Base-by-base conservation (phyloP, 768 basidiomycete genomes). In the Rhodotorula toruloides region DNA sequence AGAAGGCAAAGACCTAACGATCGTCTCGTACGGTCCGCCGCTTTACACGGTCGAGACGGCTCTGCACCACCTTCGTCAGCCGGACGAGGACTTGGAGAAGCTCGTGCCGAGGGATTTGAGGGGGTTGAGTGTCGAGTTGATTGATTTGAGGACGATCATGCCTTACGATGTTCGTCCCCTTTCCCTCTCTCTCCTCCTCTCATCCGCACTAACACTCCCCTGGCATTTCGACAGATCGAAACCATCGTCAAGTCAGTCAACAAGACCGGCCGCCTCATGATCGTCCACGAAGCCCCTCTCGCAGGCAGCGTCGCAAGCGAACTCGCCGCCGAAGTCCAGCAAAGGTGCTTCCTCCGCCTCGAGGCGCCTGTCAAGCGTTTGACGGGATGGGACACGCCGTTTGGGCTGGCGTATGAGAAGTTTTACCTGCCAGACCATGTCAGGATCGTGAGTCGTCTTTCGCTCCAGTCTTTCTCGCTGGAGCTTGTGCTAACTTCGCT, bases 11-110 rank as follows among this genome's bases (percentile, higher is more conserved):
- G 92, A 96, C 75, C 80, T 96, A n/a, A 97, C 93, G 2, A 78
- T 96, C 34, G 80, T 96, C 27, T 85, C 91, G 12, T 97, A 90
- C 85, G 92, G 92, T n/a, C 92, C 91, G 21, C 90, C 92, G 2
- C 78, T 96, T 40, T 94, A 90, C 78, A 86, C 89, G 72, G 91
- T 90, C 76, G 89, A 91, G 80, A 81, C 84, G 25, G 92, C 93
- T 0, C 78, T 96, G 21, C 83, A 85, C 71, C 81, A 92, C 74
- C 81, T 96, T 37, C 78, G 77, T 5, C 80, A 83, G 55, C 91
- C 92, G 1, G 83, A 87, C 2, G 76, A 83, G 27, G 78, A 83
- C 21, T 78, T 94, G 9, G 84, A 84, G 53, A 74, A 79, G 11
- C 82, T 87, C 63, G 79, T 94, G 37, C 90, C 92, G 1, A 68